phyloP scores from a whole-genome alignment of 768 basidiomycete species.

The Dentipellis sp. region DNA sequence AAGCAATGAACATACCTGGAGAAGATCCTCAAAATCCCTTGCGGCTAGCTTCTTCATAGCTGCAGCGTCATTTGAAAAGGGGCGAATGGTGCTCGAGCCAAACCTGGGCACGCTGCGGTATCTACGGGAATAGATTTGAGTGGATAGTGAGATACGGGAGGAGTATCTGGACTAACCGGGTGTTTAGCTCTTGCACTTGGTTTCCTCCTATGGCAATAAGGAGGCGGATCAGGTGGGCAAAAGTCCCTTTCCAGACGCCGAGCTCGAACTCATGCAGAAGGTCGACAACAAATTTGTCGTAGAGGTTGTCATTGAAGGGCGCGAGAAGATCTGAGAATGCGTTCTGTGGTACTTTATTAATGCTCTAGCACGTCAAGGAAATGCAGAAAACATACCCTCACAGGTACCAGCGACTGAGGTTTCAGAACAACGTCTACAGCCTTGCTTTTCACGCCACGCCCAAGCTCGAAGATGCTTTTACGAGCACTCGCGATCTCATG shows the following conservation, averaged over 20 bases:
- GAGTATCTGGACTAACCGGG: too few species aligned
- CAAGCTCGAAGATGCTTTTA: neutral
- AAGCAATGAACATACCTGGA: too few species aligned
- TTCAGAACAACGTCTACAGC: conserved; percentile 6
- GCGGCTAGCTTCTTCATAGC: conserved; percentile 19
- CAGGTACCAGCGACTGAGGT: conserved; percentile 22
- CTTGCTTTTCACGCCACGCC: neutral
- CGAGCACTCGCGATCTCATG: conserved; percentile 1
- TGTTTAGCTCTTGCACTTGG: too few species aligned
- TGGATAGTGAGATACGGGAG: too few species aligned
- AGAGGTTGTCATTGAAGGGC: conserved; percentile 18
- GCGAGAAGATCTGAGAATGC: conserved; percentile 22
- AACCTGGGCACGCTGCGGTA: conserved; percentile 18
- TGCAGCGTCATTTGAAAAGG: conserved; percentile 14
- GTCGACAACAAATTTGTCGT: conserved; percentile 22
- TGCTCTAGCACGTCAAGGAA: neutral
- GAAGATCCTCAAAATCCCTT: conserved; percentile 20
- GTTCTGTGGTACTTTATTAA: conserved; percentile 29
- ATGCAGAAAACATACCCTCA: conserved; percentile 13
- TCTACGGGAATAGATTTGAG: neutral
- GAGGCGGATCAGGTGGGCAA: conserved; percentile 29
- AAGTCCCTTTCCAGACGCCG: conserved; percentile 28
- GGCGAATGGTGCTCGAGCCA: conserved; percentile 16
- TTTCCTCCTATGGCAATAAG: conserved; percentile 11
- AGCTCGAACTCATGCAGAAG: conserved; percentile 34